Base-by-base conservation (phyloP, 2,329 filamentous ascomycete species). In the Penicillium sp. region DNA sequence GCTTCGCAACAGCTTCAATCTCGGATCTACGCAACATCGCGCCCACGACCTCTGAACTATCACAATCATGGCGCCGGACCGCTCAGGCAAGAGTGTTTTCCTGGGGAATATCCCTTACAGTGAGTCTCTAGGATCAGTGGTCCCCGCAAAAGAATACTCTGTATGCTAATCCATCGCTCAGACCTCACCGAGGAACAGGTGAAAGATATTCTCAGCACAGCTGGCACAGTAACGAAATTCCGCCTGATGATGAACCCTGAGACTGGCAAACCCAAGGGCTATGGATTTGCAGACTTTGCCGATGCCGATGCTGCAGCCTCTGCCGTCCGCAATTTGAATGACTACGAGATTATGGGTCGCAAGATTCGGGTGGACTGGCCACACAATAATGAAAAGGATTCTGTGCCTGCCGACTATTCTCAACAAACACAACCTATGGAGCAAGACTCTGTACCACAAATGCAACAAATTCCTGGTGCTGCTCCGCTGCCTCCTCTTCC, bases 181-280 rank as follows among this genome's bases (percentile, higher is more conserved):
- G 90, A 91, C 54, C 83, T 96, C 56, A 95, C 90, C 28, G 93
- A 98, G 73, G 90, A 97, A 68, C 88, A 95, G 67, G 95, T 98
- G 61, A 86, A 85, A 65, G 88, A 96, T 60, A 95, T 95, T 52
- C 94, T 97, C 69, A 88, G 84, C 66, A 86, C 86, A 55, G 90
- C 88, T 45, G 93, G 93, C 49, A 88, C 90, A 56, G 91, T 97
- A 1, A 78, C 94, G 50, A 91, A 87, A 66, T 97, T 97, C 68
- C 83, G 91, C 45, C 79, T 97, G 42, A 91, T 97, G 55, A 94
- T 95, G 71, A 94, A 97, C 73, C 86, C 90, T 45, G 91, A 97
- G 64, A 96, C 90, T 3, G 90, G 91, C 37, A 84, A 89, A 48
- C 90, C 93, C 1, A 97, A 96, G 70, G 93, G 93, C 13, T 98